Evolutionary conservation across 495 filamentous ascomycete species (phyloP), one percentile per base, ranked within the genome.

Genomic region (Monascus purpureus): DNA sequence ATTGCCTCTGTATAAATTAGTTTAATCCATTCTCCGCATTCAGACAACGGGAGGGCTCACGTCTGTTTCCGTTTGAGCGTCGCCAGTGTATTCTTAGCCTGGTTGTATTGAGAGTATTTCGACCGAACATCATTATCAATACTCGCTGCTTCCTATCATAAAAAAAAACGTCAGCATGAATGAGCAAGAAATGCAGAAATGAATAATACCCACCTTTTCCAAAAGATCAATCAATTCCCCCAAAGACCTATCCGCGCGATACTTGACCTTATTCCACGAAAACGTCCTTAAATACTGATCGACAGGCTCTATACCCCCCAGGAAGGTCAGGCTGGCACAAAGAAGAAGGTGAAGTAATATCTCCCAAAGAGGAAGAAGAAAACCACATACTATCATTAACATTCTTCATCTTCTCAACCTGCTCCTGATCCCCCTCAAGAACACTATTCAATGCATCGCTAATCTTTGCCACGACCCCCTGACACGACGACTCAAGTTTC

Each of bases 221-320:
- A 97, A 57, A 32, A 73, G 72, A 51, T 86, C 82, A 32, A 93
- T 77, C 31, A 95, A 56, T 42, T 95, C 86, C 14, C 74, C 70
- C 30, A 97, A 63, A 18, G 90, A 69, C 52, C 80, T 87, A 52
- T 97, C 90, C 32, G 82, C 80, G 32, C 88, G 75, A 52, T 96
- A 97, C 55, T 93, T 88, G 51, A 88, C 80, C 53, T 87, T 94
- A 55, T 96, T 94, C 90, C 90, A 97, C 32, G 68, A 67, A 57
- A 94, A 97, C 6, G 73, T 72, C 45, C 77, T 74, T 22, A 97
- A 63, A 52, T 97, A 97, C 45, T 87, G 79, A 44, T 93, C 90
- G 31, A 82, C 86, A 22, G 90, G 87, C 49, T 93, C 88, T 94
- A 41, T 13, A 11, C 12, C 17, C 17, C 45, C 29, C 40, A 39